Percentiles rank a stretch among this genome's conserved stretches.
Conservation (phyloP, 2,329 filamentous ascomycete genomes). For the Ophiostoma ips region DNA sequence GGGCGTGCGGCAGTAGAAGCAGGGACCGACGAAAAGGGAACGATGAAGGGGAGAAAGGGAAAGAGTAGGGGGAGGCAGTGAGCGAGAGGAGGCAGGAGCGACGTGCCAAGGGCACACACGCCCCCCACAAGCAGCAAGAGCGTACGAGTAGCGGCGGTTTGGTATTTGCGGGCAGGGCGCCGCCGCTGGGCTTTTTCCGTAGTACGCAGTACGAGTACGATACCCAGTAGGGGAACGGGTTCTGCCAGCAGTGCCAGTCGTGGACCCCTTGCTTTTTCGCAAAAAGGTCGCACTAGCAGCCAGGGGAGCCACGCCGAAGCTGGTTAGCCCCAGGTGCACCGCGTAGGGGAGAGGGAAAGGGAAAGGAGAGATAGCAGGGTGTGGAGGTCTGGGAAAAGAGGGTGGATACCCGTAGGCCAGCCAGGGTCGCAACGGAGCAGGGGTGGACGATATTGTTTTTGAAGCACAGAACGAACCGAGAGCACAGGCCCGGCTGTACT, state of each 20-base stretch:
- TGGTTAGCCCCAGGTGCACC: constrained; percentile 1
- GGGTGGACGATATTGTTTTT: too few species aligned
- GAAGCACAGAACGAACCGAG: too few species aligned
- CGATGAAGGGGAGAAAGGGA: constrained; percentile 2
- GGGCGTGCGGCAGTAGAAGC: not conserved
- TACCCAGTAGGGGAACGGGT: too few species aligned
- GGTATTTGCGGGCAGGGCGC: too few species aligned
- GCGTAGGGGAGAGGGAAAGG: not conserved
- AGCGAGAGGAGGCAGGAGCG: not conserved
- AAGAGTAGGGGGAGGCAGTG: not conserved
- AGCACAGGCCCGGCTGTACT: too few species aligned
- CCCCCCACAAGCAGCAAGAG: too few species aligned
- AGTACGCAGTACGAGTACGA: too few species aligned
- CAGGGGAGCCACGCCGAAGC: not conserved
- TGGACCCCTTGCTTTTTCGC: not conserved
- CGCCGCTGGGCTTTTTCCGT: too few species aligned
- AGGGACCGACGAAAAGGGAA: not conserved
- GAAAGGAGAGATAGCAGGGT: constrained; percentile 1
- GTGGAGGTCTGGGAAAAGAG: constrained; percentile 1
- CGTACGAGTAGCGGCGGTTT: too few species aligned
- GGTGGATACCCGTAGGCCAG: not conserved
- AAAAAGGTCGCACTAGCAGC: not conserved
- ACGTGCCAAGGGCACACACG: too few species aligned
- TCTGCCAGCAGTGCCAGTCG: not conserved
- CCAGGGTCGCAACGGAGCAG: too few species aligned